Evolutionary conservation across 2,329 filamentous ascomycete species (phyloP), one percentile per base, ranked within the genome.

Genomic region (Paecilomyces sp.): DNA sequence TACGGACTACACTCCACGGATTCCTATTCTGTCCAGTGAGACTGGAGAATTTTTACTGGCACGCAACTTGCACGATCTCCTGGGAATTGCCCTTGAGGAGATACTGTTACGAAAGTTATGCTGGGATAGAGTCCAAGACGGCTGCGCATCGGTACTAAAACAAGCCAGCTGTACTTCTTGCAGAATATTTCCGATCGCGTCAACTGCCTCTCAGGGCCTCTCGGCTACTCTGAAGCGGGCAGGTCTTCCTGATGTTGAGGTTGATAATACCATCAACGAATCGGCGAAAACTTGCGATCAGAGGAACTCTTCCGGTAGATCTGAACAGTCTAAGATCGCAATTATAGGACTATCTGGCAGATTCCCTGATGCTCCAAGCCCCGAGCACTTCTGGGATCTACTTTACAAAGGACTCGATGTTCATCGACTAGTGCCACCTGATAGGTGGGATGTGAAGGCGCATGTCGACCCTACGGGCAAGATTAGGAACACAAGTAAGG

Each of bases 281-380:
- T 60, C 68, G 1, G 57, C 64, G 9, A 65, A 67, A 7, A 63
- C 65, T 4, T n/a, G 64, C 0, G 63, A 65, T 6, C 57, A 33
- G 15, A 33, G 54, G 18, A 74, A 72, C 52, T 63, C 57, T 1
- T 73, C 66, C 4, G 72, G 72, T 25, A 69, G 69, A 31, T 52
- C 72, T 0, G 71, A 74, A 31, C 64, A 70, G 24, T 64, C 61
- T 13, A 63, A 63, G 34, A 83, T 94, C 61, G 91, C 91, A 62
- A 91, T 95, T 65, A 87, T 94, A 31, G 91, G 91, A 57, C 89
- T 90, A 84, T 83, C 88, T 55, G 88, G 89, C 57, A 83, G 88
- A 57, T 91, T 90, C 72, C 88, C 88, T 4, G 85, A 87, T 67
- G 87, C 88, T 31, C 53, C 58, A 22, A 62, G 60, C 54, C 58